phyloP scores from a whole-genome alignment of 2,329 filamentous ascomycete species.

The Fusarium piperis region DNA sequence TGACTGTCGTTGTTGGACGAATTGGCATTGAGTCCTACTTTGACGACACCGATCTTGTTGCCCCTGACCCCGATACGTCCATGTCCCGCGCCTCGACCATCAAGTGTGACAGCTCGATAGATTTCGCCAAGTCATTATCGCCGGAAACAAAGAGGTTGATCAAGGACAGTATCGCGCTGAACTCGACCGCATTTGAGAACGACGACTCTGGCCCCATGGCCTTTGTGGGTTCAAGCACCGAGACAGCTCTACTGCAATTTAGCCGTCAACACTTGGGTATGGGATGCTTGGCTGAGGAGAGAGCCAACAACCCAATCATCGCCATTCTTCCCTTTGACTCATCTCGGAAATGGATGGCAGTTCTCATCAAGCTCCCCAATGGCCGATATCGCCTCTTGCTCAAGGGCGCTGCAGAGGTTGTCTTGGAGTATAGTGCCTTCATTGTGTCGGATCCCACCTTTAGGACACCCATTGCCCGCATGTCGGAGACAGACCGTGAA shows the following conservation, averaged over 20 bases:
- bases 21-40: conserved; percentile 55
- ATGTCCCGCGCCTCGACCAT: conserved; percentile 35
- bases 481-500: conserved; percentile 46
- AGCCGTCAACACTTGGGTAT: conserved; percentile 61
- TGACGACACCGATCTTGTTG: conserved; percentile 47
- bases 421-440: conserved; percentile 56
- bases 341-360: conserved; percentile 65
- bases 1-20: conserved; percentile 68
- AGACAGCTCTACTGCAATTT: conserved; percentile 63
- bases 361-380: conserved; percentile 57
- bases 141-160: conserved; percentile 49
- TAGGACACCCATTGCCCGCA: conserved; percentile 39
- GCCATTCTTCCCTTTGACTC: conserved; percentile 66
- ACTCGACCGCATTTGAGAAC: conserved; percentile 65
- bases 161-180: conserved; percentile 54
- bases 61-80: conserved; percentile 28
- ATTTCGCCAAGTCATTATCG: conserved; percentile 45
- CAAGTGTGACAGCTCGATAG: conserved; percentile 42
- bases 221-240: conserved; percentile 65
- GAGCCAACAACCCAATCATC: conserved; percentile 56
- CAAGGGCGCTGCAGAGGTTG: conserved; percentile 67
- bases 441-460: conserved; percentile 57
- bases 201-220: conserved; percentile 47
- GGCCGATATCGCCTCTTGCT: conserved; percentile 61
- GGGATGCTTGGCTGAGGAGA: conserved; percentile 55